Conservation (phyloP, 148 eudicot species). For the Spergularia bocconei region DNA sequence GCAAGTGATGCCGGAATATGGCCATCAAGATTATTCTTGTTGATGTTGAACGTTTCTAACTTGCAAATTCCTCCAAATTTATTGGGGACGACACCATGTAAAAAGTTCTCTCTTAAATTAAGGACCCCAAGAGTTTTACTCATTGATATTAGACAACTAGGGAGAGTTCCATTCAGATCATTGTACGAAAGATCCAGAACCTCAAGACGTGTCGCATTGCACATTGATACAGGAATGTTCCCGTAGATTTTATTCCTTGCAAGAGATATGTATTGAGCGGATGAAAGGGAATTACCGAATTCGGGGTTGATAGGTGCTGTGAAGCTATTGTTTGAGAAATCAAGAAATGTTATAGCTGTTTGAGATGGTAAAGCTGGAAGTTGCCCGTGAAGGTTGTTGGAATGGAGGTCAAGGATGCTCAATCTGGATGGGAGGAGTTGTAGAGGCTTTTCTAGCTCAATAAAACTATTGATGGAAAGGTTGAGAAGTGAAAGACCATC, state of each 20-base stretch:
- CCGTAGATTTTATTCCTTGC: slow-evolving; percentile 5
- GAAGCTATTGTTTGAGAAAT: slow-evolving; percentile 26
- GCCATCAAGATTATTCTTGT: slow-evolving; percentile 38
- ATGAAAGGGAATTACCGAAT: background rate
- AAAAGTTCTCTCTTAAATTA: slow-evolving; percentile 12
- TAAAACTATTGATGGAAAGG: slow-evolving; percentile 22
- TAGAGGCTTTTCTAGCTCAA: slow-evolving; percentile 28
- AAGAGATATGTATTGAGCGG: slow-evolving; percentile 19
- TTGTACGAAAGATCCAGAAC: background rate
- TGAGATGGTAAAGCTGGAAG: slow-evolving; percentile 30
- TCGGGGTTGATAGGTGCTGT: background rate
- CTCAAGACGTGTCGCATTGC: background rate
- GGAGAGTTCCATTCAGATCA: slow-evolving; percentile 30
- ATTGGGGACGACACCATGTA: slow-evolving; percentile 15
- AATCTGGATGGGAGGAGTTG: background rate
- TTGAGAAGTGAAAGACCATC: background rate
- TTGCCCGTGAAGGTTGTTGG: slow-evolving; percentile 39
- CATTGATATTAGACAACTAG: slow-evolving; percentile 8
- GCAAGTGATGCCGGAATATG: slow-evolving; percentile 43
- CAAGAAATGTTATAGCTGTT: background rate
- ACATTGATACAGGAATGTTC: slow-evolving; percentile 12
- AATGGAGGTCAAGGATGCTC: slow-evolving; percentile 37
- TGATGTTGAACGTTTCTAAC: slow-evolving; percentile 26
- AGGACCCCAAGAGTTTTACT: background rate
- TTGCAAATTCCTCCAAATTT: background rate